A percentile compares a stretch with the other conserved stretches of the same genome.
These are phyloP conservation scores for Mucor velutinosus DNA, from an alignment of 371 early-diverging fungal species.

Conservation along the genomic window DNA sequence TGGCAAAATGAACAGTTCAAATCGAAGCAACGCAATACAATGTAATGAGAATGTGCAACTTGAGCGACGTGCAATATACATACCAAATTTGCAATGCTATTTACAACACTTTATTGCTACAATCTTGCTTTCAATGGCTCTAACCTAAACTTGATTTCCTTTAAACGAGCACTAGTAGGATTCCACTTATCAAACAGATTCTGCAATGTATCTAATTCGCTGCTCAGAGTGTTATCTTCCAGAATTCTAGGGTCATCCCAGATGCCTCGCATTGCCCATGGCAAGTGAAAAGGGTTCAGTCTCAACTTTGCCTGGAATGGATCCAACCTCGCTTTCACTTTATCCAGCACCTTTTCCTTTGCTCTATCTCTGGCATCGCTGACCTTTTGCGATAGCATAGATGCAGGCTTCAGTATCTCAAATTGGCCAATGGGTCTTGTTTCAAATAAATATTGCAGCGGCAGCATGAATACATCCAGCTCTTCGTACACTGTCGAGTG, in stretches of 20 bases:
- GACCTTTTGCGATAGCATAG: neutral
- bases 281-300: constrained; percentile 84
- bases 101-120: constrained; percentile 5
- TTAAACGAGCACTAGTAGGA: constrained; percentile 66
- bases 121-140: constrained; percentile 66
- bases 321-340: constrained; percentile 32
- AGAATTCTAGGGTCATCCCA: constrained; percentile 67
- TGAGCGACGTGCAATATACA: neutral
- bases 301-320: constrained; percentile 53
- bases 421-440: constrained; percentile 26
- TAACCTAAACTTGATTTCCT: constrained; percentile 83
- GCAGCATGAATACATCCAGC: constrained; percentile 75
- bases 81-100: neutral
- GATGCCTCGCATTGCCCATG: constrained; percentile 88
- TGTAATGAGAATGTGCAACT: neutral
- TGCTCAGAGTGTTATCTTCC: constrained; percentile 44
- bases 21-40: neutral
- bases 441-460: constrained; percentile 44
- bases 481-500: constrained; percentile 94
- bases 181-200: constrained; percentile 76
- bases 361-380: neutral
- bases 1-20: neutral
- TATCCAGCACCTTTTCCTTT: constrained; percentile 1
- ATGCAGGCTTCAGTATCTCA: constrained; percentile 3
- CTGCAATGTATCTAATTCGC: constrained; percentile 65